Evolutionary conservation across 352 stramenopile genomes (phyloP), one percentile per base, ranked within the genome.

Genomic region (Phytophthora litchii): DNA sequence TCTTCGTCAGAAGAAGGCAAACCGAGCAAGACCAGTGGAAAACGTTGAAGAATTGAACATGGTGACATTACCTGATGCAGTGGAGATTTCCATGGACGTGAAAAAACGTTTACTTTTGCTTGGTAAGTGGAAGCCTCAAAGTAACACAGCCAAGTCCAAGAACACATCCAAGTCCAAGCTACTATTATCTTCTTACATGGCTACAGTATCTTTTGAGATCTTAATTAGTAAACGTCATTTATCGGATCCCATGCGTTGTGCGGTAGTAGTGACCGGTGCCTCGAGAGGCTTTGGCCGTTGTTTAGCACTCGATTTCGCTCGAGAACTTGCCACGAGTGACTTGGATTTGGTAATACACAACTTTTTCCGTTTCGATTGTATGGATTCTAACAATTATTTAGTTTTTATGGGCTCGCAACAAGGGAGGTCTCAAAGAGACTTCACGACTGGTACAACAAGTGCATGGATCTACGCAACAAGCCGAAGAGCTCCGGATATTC

Each of bases 201-300:
- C 48, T 64, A 53, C 56, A 6, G 20, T 52, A 47, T 64, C 31
- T 42, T 64, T 45, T 16, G 20, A 17, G 31, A 46, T 54, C 23
- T 53, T 51, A n/a, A n/a, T n/a, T n/a, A n/a, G n/a, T 47, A 20
- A 23, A 17, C 35, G 9, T 38, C 11, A 11, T 16, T 47, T 40
- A 38, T 49, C 8, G 7, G 4, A 37, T 29, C 20, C 41, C 21
- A 83, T 78, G 64, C 59, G 55, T 32, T 59, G 56, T 40, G 69
- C 67, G 9, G 74, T 92, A 14, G 41, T 96, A 27, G 56, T 95
- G 35, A 95, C 88, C 0, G 88, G 88, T 20, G 86, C 83, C n/a
- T 92, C 79, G 53, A 76, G 80, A 29, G 79, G 84, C 62, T 95
- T 94, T 54, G 86, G 86, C 3, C 76, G 80, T 14, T 83, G 69